A percentile compares a stretch with the other conserved stretches of the same genome.
These are phyloP conservation scores for Rhizophagus prolifer DNA, from an alignment of 192 early-diverging fungal genomes.

Conservation along the genomic window DNA sequence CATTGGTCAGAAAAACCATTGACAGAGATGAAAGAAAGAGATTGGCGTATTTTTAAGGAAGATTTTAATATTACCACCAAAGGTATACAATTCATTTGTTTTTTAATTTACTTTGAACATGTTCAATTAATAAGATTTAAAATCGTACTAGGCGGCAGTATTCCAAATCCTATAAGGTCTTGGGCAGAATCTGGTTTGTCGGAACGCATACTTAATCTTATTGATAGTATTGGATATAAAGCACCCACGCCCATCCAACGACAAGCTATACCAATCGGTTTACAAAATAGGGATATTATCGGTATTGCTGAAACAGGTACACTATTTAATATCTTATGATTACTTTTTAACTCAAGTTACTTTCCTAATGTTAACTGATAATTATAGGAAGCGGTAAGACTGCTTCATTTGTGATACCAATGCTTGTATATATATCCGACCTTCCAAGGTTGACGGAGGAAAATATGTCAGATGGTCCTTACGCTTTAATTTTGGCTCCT, in stretches of 20 bases:
- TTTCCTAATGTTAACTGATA: not conserved
- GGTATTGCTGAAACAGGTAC: slow-evolving; percentile 85
- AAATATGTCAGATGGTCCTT: slow-evolving; percentile 84
- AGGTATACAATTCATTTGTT: slow-evolving; percentile 43
- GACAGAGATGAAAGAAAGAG: slow-evolving; percentile 90
- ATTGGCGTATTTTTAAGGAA: slow-evolving; percentile 99
- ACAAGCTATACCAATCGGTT: slow-evolving; percentile 94
- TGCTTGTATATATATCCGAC: slow-evolving; percentile 86
- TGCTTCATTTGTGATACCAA: slow-evolving; percentile 92
- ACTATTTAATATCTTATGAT: not conserved
- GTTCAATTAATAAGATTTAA: not conserved
- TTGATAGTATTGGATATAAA: slow-evolving; percentile 83
- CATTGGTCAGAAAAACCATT: slow-evolving; percentile 95
- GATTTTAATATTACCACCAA: slow-evolving; percentile 96
- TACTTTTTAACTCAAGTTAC: not conserved
- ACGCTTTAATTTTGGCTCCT: slow-evolving; percentile 92
- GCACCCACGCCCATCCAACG: slow-evolving; percentile 97
- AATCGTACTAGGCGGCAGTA: slow-evolving; percentile 61
- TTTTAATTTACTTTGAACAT: not conserved
- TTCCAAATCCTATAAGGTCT: slow-evolving; percentile 84
- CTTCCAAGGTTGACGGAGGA: slow-evolving; percentile 75
- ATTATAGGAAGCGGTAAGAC: slow-evolving; percentile 87
- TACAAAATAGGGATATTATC: slow-evolving; percentile 87
- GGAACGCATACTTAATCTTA: slow-evolving; percentile 65
- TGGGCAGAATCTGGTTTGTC: slow-evolving; percentile 87